Evolutionary conservation across 2,329 filamentous ascomycete species (phyloP), one percentile per base, ranked within the genome.

Genomic region (Coniochaeta hoffmannii): DNA sequence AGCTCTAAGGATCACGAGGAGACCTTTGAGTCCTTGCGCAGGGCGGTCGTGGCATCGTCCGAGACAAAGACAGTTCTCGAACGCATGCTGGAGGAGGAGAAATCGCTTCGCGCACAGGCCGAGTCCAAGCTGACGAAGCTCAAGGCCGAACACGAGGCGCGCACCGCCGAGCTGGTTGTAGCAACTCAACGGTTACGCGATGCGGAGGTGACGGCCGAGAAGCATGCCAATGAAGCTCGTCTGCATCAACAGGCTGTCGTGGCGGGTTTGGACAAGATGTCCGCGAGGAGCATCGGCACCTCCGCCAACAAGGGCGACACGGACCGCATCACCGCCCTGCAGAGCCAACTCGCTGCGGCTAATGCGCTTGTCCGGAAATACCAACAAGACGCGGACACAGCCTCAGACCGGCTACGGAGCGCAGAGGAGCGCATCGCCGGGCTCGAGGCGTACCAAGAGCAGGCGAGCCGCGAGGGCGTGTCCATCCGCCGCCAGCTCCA

Each of bases 391-490:
- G 93, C 92, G 1, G 90, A 99, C 68, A 74, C 79, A 26, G 91
- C 92, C 3, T 88, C 90, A 0, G 91, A 97, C 66, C 95, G 92
- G 68, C 78, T 99, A 54, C 88, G 94, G 54, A 88, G 88, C 57
- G 94, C 94, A 3, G 95, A 99, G 72, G 95, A 97, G 74, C 86
- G 94, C 41, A 97, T 99, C 68, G 95, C 94, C 5, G 94, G 94
- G 7, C 80, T 99, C 3, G 94, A 99, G 70, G 90, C 91, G 28
- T 97, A 97, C 69, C 94, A 99, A 72, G 94, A 99, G 68, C 94
- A 99, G 71, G 88, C 92, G 4, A 97, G 92, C 70, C 84, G 94
- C 46, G 95, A 99, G 70, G 91, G 91, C 51, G 85, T 99, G 55
- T 84, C 86, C 34, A 90, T 97, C 61, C 85, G 94, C 55, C 87